Conservation (phyloP, 2,329 filamentous ascomycete species). For the Simplicillium aogashimaense region DNA sequence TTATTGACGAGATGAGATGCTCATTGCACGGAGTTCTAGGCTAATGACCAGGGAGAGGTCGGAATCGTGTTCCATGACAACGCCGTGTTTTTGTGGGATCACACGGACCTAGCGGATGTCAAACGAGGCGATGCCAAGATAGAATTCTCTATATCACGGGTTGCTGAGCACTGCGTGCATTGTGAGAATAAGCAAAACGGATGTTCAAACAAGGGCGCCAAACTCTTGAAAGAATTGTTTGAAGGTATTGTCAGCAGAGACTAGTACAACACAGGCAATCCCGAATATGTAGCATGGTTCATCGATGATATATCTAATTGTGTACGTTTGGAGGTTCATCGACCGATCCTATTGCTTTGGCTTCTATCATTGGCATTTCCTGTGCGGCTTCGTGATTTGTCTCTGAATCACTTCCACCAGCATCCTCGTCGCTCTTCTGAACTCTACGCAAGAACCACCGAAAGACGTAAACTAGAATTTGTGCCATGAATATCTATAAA, state of each 20-base stretch:
- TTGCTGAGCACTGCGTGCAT: constrained; percentile 78
- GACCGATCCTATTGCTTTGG: too few relatives aligned
- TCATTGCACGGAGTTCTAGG: constrained; percentile 76
- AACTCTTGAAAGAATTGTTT: constrained; percentile 61
- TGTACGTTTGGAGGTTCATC: too few relatives aligned
- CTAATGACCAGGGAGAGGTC: constrained; percentile 62
- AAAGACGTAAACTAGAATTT: constrained; percentile 35
- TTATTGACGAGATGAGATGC: constrained; percentile 77
- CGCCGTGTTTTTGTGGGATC: constrained; percentile 74
- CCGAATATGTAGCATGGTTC: too few relatives aligned
- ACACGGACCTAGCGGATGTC: constrained; percentile 62
- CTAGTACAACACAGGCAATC: constrained; percentile 11
- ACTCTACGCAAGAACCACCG: constrained; percentile 20
- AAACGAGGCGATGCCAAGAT: constrained; percentile 72
- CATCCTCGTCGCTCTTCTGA: too few relatives aligned
- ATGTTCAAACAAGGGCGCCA: constrained; percentile 76
- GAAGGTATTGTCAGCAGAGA: constrained; percentile 58
- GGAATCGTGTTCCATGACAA: constrained; percentile 85
- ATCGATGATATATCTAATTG: too few relatives aligned
- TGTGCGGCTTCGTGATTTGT: too few relatives aligned
- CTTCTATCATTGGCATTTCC: too few relatives aligned
- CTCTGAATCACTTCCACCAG: too few relatives aligned
- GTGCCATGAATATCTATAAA: constrained; percentile 29
- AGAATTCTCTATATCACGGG: constrained; percentile 83
- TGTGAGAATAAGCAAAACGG: constrained; percentile 72